Percentiles rank a stretch among this genome's conserved stretches.
phyloP scores from a whole-genome alignment of 2,329 filamentous ascomycete genomes.

The Fusarium metavorans region DNA sequence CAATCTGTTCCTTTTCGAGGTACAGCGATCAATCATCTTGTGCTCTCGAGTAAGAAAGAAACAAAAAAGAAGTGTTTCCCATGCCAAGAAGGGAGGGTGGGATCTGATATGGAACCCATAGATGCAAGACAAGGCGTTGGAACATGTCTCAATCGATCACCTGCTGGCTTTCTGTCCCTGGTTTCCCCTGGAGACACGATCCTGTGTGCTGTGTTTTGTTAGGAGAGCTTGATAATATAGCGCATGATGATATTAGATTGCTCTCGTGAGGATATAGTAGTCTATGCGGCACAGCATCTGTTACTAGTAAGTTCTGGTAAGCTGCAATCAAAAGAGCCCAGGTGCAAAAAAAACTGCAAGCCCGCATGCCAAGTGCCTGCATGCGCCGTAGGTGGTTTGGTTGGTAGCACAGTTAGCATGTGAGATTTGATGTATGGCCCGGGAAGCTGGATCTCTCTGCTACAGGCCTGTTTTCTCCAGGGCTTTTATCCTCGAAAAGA shows the following conservation, averaged over 20 bases:
- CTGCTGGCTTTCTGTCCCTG: conserved; percentile 3
- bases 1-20: background rate
- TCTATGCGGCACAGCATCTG: background rate
- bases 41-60: background rate
- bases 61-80: background rate
- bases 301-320: background rate
- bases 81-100: conserved; percentile 11
- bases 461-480: background rate
- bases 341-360: background rate
- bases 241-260: background rate
- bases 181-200: conserved; percentile 31
- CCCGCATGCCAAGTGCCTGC: background rate
- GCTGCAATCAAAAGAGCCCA: background rate
- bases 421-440: background rate
- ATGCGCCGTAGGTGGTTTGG: background rate
- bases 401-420: background rate
- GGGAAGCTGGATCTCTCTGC: background rate
- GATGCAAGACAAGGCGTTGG: conserved; percentile 25
- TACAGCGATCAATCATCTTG: background rate
- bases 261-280: background rate
- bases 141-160: conserved; percentile 22
- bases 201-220: conserved; percentile 9
- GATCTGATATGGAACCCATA: conserved; percentile 19
- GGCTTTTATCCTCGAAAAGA: background rate
- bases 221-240: background rate